Base-by-base conservation (phyloP, 805 yeast genomes). In the Pichia kluyveri region DNA sequence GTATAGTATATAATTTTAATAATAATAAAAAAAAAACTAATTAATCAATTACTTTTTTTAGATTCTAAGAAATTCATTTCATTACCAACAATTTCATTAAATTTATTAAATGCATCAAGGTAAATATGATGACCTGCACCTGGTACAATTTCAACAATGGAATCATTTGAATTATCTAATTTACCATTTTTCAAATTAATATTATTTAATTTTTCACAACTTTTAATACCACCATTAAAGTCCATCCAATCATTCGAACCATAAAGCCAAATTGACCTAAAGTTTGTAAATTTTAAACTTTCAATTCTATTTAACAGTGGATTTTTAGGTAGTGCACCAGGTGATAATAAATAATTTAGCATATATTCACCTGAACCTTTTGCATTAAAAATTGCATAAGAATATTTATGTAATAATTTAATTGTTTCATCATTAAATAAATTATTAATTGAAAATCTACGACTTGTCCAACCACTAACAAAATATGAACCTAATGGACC, bases 351-450 rank as follows among this genome's bases (percentile, higher is more conserved):
- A 59, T 83, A 85, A 55, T 87, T 85, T 54, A 93, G 69, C 71
- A 91, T 82, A 62, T 91, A 91, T 66, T 91, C 99, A 8, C 98
- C 98, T 0, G 95, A 86, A 0, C 99, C 99, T 4, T 73, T 77
- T 8, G 86, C 83, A 54, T 82, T 86, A 71, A 93, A 93, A 12
- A 90, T 86, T 5, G 82, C 77, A 64, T 91, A 90, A 0, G 91
- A 71, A 62, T 93, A 93, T 54, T 72, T 71, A 60, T 93, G 98
- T 54, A 91, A 68, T 7, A 77, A 69, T 23, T 65, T 63, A 23
- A 73, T 65, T 9, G 60, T 51, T 15, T 51, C 44, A 12, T 45
- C 41, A 42, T 58, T 50, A 40, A 75, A 72, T 6, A 50, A 19
- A 14, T 7, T 2, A 18, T 44, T 41, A 14, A 44, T 18, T 23